Percentiles rank a stretch among this genome's conserved stretches.
Evolutionary conservation across 305 asterid genomes (phyloP).

Genomic region (Fraxinus velutina): DNA sequence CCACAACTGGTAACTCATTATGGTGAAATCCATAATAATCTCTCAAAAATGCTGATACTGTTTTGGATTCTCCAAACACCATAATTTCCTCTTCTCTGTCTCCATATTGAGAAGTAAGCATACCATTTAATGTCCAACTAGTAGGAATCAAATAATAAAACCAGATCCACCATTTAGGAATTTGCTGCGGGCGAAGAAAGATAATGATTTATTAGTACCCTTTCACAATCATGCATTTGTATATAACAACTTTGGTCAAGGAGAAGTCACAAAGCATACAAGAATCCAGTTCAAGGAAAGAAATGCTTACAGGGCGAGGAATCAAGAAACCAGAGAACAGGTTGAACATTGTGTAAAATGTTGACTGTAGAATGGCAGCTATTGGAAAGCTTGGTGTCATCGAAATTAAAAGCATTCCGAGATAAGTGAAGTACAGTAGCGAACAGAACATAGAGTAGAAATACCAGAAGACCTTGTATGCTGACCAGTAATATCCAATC

Average conservation of each 20-base stretch:
- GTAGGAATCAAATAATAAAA: constrained; percentile 47
- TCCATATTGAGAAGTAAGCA: constrained; percentile 65
- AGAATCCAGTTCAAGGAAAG: background rate
- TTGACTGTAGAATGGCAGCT: constrained; percentile 55
- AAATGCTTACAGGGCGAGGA: constrained; percentile 43
- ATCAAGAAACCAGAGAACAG: constrained; percentile 53
- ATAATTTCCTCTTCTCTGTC: constrained; percentile 37
- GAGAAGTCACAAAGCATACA: background rate
- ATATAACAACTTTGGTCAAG: background rate
- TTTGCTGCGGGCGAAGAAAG: constrained; percentile 36
- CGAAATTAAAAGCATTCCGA: constrained; percentile 58
- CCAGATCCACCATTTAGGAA: constrained; percentile 78
- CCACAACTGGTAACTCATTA: constrained; percentile 45
- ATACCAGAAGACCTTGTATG: constrained; percentile 52
- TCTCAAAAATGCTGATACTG: constrained; percentile 42
- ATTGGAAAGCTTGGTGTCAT: constrained; percentile 54
- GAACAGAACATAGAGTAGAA: constrained; percentile 53
- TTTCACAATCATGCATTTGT: background rate
- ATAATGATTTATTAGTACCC: background rate
- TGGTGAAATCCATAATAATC: constrained; percentile 57
- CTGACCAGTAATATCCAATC: constrained; percentile 57
- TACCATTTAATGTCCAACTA: constrained; percentile 55
- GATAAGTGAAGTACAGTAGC: constrained; percentile 49
- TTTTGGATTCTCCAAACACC: constrained; percentile 43
- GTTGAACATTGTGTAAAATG: constrained; percentile 43